Evolutionary conservation across 2,329 filamentous ascomycete genomes (phyloP).

Genomic region (Pseudogymnoascus sp.): DNA sequence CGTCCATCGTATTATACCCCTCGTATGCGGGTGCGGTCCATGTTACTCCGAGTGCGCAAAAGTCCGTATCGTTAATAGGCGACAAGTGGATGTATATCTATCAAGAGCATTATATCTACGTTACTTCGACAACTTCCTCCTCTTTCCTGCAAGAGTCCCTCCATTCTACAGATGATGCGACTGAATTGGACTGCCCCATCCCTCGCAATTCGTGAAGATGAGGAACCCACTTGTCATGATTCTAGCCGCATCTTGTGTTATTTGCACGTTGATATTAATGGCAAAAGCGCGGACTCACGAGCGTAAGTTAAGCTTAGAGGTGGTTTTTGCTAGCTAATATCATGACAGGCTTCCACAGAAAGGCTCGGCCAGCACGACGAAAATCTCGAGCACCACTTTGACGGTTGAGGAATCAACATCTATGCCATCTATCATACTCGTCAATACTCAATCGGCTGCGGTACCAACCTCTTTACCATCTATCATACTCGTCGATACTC

Average conservation of each 20-base stretch:
- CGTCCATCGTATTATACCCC: neutral
- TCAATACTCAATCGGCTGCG: neutral
- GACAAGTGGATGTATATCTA: neutral
- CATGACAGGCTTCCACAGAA: neutral
- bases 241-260: constrained; percentile 9
- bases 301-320: neutral
- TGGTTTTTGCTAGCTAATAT: neutral
- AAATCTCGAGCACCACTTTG: neutral
- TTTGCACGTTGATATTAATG: constrained; percentile 11
- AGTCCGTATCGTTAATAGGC: neutral
- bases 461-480: neutral
- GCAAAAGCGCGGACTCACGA: constrained; percentile 10
- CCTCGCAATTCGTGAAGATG: constrained; percentile 12
- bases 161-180: constrained; percentile 8
- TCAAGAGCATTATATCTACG: neutral
- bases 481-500: neutral
- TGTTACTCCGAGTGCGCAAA: too few species aligned
- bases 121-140: neutral
- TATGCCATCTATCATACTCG: neutral
- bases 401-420: neutral
- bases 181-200: constrained; percentile 7
- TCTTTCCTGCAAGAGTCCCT: neutral
- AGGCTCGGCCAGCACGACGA: neutral
- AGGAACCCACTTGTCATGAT: constrained; percentile 11
- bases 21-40: too few species aligned